Base-by-base conservation (phyloP, 1,284 basidiomycete genomes). In the Heliocybe sulcata region DNA sequence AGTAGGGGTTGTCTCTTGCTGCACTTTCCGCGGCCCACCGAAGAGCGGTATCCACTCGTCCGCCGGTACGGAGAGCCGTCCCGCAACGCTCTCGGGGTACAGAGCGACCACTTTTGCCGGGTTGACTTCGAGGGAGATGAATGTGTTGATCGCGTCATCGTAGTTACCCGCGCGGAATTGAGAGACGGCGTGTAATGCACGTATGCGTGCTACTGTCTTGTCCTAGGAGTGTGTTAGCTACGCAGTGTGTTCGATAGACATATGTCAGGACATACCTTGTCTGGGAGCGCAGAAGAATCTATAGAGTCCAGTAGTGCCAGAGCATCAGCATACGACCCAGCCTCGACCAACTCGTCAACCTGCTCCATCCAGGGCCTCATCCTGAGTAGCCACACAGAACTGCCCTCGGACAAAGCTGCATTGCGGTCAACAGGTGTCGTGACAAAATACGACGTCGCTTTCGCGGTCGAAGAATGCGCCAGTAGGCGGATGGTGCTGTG, bases 31-130 rank as follows among this genome's bases (percentile, higher is more conserved):
- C 29, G 87, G 87, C 0, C 94, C 95, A 10, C 94, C 95, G 68
- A 92, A 98, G 8, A 96, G 70, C 2, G 78, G 73, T 65, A 95
- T 87, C 92, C 94, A 96, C n/a, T 79, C 74, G 1, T 84, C 79
- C 33, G 72, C 78, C 14, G 85, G 80, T 0, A 88, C 80, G 12
- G 85, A 76, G 11, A 98, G 70, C 29, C 89, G 77, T 2, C 96
- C 96, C 0, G 94, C 81, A 1, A 99, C 82, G 16, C 75, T 76
- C 49, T 88, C 79, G 0, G 94, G 92, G 67, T 92, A 99, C 2
- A 98, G 74, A 0, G 94, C 90, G 12, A 99, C 81, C 0, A 99
- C 92, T 64, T 95, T 92, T 1, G 94, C 92, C 0, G 96, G 96
- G 64, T 97, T 96, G 59, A 93, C 78, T 60, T 98, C 90, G 47